These are phyloP conservation scores for Quaeritorhiza haematococci DNA, from an alignment of 371 early-diverging fungal genomes.

Conservation along the genomic window DNA sequence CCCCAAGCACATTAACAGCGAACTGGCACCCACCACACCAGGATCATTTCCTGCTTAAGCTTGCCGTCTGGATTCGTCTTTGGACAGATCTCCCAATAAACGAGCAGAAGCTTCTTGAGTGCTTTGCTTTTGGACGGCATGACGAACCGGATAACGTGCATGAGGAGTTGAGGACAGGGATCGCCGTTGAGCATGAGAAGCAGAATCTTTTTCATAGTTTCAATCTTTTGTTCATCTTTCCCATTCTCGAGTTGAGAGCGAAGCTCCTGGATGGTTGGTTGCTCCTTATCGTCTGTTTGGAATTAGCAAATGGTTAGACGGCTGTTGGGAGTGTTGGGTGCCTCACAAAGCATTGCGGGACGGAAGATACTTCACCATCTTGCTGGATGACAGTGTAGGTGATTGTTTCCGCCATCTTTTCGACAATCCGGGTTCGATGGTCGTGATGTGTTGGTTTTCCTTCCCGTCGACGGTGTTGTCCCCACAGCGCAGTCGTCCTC, in stretches of 20 bases:
- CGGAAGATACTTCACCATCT: constrained; percentile 17
- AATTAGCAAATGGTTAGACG: constrained; percentile 1
- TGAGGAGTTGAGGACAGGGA: constrained; percentile 78
- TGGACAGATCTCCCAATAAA: constrained; percentile 96
- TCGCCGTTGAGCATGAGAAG: constrained; percentile 89
- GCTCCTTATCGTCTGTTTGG: constrained; percentile 36
- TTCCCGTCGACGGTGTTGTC: background rate
- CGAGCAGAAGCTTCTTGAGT: constrained; percentile 87
- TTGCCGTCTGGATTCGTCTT: constrained; percentile 89
- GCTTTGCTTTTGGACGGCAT: constrained; percentile 87
- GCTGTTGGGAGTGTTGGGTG: background rate
- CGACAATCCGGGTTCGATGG: too few relatives aligned
- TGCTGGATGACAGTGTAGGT: constrained; percentile 28
- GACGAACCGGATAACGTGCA: constrained; percentile 96
- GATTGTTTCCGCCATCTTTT: background rate
- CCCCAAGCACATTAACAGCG: background rate
- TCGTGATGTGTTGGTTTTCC: too few relatives aligned
- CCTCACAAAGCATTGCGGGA: constrained; percentile 8
- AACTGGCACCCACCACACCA: constrained; percentile 80
- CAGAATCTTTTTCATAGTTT: constrained; percentile 88
- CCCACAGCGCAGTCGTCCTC: background rate
- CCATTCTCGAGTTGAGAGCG: constrained; percentile 82
- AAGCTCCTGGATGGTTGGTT: constrained; percentile 56
- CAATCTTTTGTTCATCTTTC: constrained; percentile 84
- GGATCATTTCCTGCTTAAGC: constrained; percentile 91